Percentiles rank a stretch among this genome's conserved stretches.
Evolutionary conservation across 257 asterid species (phyloP).

Genomic region (Verbena officinalis): DNA sequence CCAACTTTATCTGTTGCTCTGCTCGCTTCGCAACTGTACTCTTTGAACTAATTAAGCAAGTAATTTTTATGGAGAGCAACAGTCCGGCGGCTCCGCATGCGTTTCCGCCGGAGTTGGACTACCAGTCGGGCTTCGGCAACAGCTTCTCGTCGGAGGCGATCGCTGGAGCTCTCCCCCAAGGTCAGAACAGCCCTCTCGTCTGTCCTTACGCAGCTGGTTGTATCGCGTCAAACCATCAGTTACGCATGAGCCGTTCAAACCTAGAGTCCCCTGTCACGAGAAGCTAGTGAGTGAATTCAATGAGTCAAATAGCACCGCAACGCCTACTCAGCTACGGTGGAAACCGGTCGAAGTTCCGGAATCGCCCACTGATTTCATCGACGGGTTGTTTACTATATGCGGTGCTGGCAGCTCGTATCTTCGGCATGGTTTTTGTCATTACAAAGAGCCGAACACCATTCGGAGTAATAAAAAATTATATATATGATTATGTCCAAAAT

Average conservation of each 20-base stretch:
- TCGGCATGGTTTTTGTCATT: no score
- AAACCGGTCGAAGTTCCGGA: conserved; percentile 74
- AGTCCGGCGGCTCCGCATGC: conserved; percentile 24
- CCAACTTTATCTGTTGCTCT: no score
- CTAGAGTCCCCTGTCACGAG: conserved; percentile 68
- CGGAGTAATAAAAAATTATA: no score
- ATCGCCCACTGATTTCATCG: conserved; percentile 72
- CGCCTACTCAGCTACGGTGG: conserved; percentile 97
- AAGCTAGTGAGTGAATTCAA: conserved; percentile 89
- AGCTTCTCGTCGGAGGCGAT: conserved; percentile 86
- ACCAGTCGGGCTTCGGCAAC: conserved; percentile 84
- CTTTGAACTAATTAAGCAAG: no score
- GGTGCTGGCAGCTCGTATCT: conserved; percentile 98
- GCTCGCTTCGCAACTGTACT: no score
- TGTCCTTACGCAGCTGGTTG: conserved; percentile 87
- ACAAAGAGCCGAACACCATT: no score
- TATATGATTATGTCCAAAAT: no score
- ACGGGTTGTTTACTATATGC: conserved; percentile 84
- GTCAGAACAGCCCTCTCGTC: conserved; percentile 82
- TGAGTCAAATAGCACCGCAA: conserved; percentile 72
- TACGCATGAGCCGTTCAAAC: conserved; percentile 90
- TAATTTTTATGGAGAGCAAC: conserved; percentile 47
- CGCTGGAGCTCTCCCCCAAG: conserved; percentile 79
- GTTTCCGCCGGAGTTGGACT: conserved; percentile 53
- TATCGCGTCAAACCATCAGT: conserved; percentile 95